phyloP scores from a whole-genome alignment of 331 rosid species.

The Arachis monticola region DNA sequence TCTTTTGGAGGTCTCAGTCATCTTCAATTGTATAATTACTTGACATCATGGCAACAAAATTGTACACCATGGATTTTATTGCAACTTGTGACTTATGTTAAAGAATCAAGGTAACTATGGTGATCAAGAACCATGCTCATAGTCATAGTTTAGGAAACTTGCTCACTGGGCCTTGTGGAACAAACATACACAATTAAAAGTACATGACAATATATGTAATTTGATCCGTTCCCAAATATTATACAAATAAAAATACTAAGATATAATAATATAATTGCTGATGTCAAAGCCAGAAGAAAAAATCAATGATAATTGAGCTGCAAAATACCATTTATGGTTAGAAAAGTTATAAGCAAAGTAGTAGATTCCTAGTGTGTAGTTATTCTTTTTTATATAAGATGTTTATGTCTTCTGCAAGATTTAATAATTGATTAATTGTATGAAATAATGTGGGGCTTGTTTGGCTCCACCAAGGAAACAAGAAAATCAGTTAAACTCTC shows the following conservation, averaged over 20 bases:
- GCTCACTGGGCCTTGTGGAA: too few species aligned
- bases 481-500: conserved; percentile 46
- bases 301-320: conserved; percentile 26
- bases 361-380: conserved; percentile 12
- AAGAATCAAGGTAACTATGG: neutral
- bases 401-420: conserved; percentile 41
- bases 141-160: neutral
- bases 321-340: conserved; percentile 46
- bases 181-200: conserved; percentile 9
- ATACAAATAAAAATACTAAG: too few species aligned
- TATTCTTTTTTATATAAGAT: conserved; percentile 14
- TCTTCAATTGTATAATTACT: conserved; percentile 41
- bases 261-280: conserved; percentile 36
- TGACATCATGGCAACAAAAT: conserved; percentile 43
- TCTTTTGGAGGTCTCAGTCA: conserved; percentile 40
- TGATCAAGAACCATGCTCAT: conserved; percentile 24
- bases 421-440: conserved; percentile 52
- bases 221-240: neutral
- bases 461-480: conserved; percentile 38
- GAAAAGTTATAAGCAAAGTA: conserved; percentile 65
- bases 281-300: conserved; percentile 36
- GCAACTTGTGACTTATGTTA: conserved; percentile 28
- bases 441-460: conserved; percentile 37
- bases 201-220: neutral
- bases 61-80: conserved; percentile 31